Conservation (phyloP, 306 rosid genomes). For the Pyrus communis region DNA sequence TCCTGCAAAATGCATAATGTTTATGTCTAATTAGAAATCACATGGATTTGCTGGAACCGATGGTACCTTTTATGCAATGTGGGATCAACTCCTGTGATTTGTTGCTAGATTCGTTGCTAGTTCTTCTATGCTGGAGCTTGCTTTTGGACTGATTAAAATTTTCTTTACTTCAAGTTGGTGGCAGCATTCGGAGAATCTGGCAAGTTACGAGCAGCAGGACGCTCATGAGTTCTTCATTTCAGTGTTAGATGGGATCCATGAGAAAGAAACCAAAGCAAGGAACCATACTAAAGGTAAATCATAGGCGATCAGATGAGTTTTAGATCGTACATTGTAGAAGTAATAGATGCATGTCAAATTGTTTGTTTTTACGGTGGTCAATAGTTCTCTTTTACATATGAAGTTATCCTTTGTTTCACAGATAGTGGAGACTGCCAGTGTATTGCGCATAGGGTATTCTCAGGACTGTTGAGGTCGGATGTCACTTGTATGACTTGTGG, state of each 20-base stretch:
- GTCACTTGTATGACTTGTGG: conserved; percentile 92
- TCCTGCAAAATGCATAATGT: background rate
- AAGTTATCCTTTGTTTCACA: conserved; percentile 23
- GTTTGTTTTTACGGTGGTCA: background rate
- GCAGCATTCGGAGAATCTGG: conserved; percentile 90
- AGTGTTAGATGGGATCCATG: conserved; percentile 78
- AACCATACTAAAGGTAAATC: conserved; percentile 60
- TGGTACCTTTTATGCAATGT: background rate
- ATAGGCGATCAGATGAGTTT: background rate
- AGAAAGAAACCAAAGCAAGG: conserved; percentile 44
- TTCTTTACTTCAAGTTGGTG: conserved; percentile 66
- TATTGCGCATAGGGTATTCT: conserved; percentile 75
- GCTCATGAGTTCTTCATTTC: conserved; percentile 98
- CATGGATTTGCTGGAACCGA: background rate
- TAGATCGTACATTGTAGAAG: background rate
- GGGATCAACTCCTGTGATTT: background rate
- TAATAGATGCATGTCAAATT: background rate
- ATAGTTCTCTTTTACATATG: conserved; percentile 12
- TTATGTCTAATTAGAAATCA: background rate
- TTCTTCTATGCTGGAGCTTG: conserved; percentile 16
- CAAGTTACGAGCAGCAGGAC: conserved; percentile 92
- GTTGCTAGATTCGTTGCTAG: background rate
- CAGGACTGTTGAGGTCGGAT: conserved; percentile 79
- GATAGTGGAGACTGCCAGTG: conserved; percentile 72
- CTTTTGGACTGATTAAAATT: conserved; percentile 40